Base-by-base conservation (phyloP, 257 asterid genomes). In the Capsicum rhomboideum region DNA sequence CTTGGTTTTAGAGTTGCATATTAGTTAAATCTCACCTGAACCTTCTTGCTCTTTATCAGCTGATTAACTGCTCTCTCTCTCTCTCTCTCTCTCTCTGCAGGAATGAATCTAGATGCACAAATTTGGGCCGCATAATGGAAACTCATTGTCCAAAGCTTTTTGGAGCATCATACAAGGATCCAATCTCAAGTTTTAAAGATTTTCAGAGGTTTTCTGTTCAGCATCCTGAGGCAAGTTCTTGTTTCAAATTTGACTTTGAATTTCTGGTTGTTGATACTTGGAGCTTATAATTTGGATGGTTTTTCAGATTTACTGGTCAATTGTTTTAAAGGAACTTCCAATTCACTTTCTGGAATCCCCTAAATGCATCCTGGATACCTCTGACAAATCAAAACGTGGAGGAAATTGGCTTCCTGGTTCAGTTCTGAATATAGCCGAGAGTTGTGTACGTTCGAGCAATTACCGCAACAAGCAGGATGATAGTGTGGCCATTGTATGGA, bases 331-430 rank as follows among this genome's bases (percentile, higher is more conserved):
- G 2, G 92, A 91, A 90, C 92, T 96, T 7, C 87, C 94, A 6
- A 58, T 96, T 88, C 91, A 85, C 28, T 96, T 92, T 83, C 23
- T 82, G 23, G 87, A 84, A 66, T 85, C 93, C 34, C 99, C 99
- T 63, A 87, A 83, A 52, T 89, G 95, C 85, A 90, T 90, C 82
- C 85, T 94, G 85, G 99, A 96, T 88, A 87, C 91, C 64, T 93
- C 97, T 1, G 90, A 92, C 82, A 86, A 88, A 82, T 88, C 93
- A 83, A 93, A 86, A 82, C 92, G 13, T 64, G 91, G 93, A 28
- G 99, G 98, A 75, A 91, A 91, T 42, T 96, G 99, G 99, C 90
- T 96, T 83, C 93, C 98, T 78, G 97, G 98, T 83, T 92, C 98
- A 21, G 86, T 91, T 28, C 85, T 96, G 83, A 96, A 94, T 86